These are phyloP conservation scores for Sphagnum tenellum DNA, from an alignment of 225 moss, liverwort and hornwort genomes.

Conservation along the genomic window DNA sequence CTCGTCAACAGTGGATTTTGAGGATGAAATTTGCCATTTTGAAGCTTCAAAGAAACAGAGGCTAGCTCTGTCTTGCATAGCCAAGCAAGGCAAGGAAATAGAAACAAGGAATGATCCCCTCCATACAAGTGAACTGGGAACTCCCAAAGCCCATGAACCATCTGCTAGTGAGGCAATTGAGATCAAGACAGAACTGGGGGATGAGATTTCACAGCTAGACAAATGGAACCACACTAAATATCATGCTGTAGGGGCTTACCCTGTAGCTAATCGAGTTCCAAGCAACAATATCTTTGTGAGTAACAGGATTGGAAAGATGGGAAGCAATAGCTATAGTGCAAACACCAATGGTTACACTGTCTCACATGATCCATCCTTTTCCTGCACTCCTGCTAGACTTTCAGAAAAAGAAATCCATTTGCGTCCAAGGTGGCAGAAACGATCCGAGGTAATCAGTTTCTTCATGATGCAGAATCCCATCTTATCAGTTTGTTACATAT, in stretches of 20 bases:
- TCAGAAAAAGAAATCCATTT: not conserved
- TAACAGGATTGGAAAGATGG: not conserved
- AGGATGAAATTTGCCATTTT: not conserved
- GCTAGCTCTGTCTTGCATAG: not conserved
- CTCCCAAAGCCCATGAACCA: not conserved
- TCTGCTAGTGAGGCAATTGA: not conserved
- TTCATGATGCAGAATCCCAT: not conserved
- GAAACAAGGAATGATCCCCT: not conserved
- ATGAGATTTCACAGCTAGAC: not conserved
- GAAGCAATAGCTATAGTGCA: not conserved
- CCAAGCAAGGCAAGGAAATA: not conserved
- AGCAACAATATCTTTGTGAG: not conserved
- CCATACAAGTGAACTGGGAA: not conserved
- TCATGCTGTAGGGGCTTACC: slow-evolving; percentile 1
- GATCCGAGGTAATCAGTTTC: not conserved
- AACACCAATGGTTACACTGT: not conserved
- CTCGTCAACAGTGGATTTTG: slow-evolving; percentile 1
- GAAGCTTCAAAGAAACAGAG: slow-evolving; percentile 1
- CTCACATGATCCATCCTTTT: not conserved
- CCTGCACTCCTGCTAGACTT: not conserved
- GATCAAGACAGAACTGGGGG: not conserved
- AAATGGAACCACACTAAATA: not conserved
- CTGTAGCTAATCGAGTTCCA: not conserved
- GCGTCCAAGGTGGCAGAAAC: slow-evolving; percentile 2
- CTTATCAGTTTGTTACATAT: too few species aligned